Percentiles rank a stretch among this genome's conserved stretches.
phyloP scores from a whole-genome alignment of 805 yeast genomes.

The Starmerella sp. region DNA sequence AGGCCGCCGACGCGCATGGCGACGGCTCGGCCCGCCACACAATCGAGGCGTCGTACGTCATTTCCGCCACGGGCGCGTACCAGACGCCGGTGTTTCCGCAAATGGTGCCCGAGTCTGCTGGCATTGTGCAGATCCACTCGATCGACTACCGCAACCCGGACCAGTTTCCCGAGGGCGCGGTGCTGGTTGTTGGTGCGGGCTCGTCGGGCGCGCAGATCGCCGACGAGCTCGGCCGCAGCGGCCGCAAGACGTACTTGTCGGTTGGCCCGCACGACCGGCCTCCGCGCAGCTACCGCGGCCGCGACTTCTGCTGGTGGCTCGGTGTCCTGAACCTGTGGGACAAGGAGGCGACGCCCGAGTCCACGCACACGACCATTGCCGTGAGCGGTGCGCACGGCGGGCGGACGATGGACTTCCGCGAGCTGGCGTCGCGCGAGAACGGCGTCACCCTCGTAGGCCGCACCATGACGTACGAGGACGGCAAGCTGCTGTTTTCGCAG shows the following conservation, averaged over 20 bases:
- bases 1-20: not conserved
- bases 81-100: conserved; percentile 16
- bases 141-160: conserved; percentile 12
- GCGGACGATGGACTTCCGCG: conserved; percentile 18
- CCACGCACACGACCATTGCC: conserved; percentile 18
- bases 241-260: conserved; percentile 9
- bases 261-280: conserved; percentile 20
- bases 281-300: conserved; percentile 17
- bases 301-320: conserved; percentile 22
- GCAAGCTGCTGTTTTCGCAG: conserved; percentile 7
- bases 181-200: conserved; percentile 19
- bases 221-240: conserved; percentile 11
- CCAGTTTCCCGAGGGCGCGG: conserved; percentile 13
- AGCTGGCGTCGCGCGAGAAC: conserved; percentile 7
- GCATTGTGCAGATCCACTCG: conserved; percentile 14
- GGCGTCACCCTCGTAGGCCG: conserved; percentile 16
- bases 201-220: conserved; percentile 21
- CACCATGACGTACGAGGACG: conserved; percentile 7
- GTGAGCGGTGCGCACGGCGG: conserved; percentile 21
- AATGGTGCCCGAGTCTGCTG: conserved; percentile 7
- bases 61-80: conserved; percentile 19
- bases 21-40: not conserved
- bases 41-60: conserved; percentile 6
- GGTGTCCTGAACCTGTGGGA: conserved; percentile 20
- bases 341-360: conserved; percentile 9